phyloP scores from a whole-genome alignment of 1,284 basidiomycete genomes.

The Mycena sp. region DNA sequence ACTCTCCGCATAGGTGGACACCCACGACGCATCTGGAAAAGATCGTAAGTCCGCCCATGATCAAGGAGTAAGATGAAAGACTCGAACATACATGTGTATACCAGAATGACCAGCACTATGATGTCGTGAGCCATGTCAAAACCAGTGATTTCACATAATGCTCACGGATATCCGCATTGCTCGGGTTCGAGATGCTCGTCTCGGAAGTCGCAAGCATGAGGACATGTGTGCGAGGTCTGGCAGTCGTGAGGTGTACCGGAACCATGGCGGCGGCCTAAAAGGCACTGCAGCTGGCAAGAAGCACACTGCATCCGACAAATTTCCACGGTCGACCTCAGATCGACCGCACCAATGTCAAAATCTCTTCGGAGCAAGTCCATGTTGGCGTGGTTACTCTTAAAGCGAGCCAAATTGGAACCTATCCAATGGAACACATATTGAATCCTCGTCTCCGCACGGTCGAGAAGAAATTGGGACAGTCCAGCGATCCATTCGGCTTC shows the following conservation, averaged over 20 bases:
- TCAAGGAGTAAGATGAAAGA: neutral
- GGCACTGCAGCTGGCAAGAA: constrained; percentile 59
- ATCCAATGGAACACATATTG: constrained; percentile 63
- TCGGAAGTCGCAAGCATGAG: constrained; percentile 55
- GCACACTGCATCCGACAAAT: constrained; percentile 61
- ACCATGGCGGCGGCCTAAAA: constrained; percentile 56
- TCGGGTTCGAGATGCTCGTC: constrained; percentile 45
- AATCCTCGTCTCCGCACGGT: constrained; percentile 53
- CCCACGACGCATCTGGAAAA: constrained; percentile 57
- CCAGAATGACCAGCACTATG: constrained; percentile 67
- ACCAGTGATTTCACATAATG: constrained; percentile 12
- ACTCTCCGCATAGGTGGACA: constrained; percentile 63
- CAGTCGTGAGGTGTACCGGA: constrained; percentile 59
- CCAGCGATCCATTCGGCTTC: constrained; percentile 56
- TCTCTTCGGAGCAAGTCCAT: constrained; percentile 58
- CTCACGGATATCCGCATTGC: constrained; percentile 59
- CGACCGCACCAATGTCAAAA: constrained; percentile 55
- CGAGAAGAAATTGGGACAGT: constrained; percentile 52
- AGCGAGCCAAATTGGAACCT: constrained; percentile 57
- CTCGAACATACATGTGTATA: constrained; percentile 56
- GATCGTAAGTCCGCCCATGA: neutral
- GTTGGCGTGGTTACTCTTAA: constrained; percentile 54
- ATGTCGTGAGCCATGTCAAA: constrained; percentile 15
- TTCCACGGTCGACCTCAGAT: constrained; percentile 57
- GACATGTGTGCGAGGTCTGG: constrained; percentile 59